Percentiles rank a stretch among this genome's conserved stretches.
Evolutionary conservation across 2,329 filamentous ascomycete species (phyloP).

Genomic region (Fusarium tuaranense): DNA sequence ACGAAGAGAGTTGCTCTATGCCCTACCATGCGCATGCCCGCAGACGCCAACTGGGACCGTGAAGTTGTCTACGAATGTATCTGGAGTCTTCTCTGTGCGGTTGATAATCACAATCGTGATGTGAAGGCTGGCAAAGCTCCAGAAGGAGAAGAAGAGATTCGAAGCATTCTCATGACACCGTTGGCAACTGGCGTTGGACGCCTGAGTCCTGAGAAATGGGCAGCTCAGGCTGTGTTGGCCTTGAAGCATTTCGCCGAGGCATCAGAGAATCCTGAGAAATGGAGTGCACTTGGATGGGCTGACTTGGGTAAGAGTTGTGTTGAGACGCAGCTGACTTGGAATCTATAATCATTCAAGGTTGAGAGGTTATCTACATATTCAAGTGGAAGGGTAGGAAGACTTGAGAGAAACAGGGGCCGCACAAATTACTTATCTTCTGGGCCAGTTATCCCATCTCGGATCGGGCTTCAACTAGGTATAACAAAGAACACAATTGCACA

Average conservation of each 20-base stretch:
- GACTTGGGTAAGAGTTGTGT: conserved; percentile 27
- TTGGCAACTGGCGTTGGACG: conserved; percentile 61
- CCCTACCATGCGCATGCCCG: conserved; percentile 64
- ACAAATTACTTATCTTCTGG: too few species aligned
- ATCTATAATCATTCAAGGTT: background rate
- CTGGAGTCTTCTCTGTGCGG: conserved; percentile 62
- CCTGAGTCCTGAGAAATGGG: conserved; percentile 61
- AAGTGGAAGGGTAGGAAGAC: too few species aligned
- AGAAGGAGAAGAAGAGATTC: conserved; percentile 47
- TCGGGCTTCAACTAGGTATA: too few species aligned
- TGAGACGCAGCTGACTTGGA: conserved; percentile 26
- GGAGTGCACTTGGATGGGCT: conserved; percentile 54
- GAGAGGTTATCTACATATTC: too few species aligned
- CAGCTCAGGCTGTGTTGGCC: conserved; percentile 61
- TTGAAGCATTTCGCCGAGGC: conserved; percentile 65
- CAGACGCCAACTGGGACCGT: conserved; percentile 59
- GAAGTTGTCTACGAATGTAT: conserved; percentile 67
- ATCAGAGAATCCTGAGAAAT: conserved; percentile 55
- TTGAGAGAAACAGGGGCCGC: too few species aligned
- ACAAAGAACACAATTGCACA: too few species aligned
- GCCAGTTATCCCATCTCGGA: too few species aligned
- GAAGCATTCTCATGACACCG: conserved; percentile 62
- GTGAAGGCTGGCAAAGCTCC: conserved; percentile 9
- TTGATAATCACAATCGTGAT: conserved; percentile 60
- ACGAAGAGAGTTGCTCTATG: conserved; percentile 61